These are phyloP conservation scores for Leucosporidium scottii DNA, from an alignment of 768 basidiomycete species.

Conservation along the genomic window DNA sequence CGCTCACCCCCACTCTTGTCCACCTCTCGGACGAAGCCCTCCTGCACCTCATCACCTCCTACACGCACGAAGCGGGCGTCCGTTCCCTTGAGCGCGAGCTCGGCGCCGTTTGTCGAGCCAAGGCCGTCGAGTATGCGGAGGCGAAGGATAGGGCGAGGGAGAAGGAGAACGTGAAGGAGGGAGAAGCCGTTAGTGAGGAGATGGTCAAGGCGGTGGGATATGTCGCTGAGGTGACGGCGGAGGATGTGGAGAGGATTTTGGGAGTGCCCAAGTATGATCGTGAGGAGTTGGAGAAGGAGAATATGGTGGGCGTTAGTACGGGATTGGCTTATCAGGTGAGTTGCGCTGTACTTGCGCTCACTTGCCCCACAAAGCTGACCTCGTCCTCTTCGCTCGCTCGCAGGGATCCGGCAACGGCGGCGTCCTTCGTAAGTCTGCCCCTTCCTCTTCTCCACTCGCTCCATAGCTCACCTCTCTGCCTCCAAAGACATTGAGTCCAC, in stretches of 20 bases:
- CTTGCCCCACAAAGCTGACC: no score
- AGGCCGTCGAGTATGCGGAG: slow-evolving; percentile 86
- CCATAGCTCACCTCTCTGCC: background rate
- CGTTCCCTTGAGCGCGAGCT: slow-evolving; percentile 78
- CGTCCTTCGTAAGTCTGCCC: slow-evolving; percentile 28
- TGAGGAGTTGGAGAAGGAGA: slow-evolving; percentile 49
- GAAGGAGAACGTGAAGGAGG: background rate
- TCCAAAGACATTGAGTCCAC: slow-evolving; percentile 67
- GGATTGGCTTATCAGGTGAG: slow-evolving; percentile 41
- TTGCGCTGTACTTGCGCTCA: no score
- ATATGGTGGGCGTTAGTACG: slow-evolving; percentile 28
- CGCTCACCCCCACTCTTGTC: slow-evolving; percentile 57
- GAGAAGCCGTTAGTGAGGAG: background rate
- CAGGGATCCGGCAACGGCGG: slow-evolving; percentile 39
- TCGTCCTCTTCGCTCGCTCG: no score
- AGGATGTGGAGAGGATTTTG: slow-evolving; percentile 74
- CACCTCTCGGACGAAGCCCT: slow-evolving; percentile 59
- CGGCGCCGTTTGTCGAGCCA: slow-evolving; percentile 77
- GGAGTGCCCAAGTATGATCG: slow-evolving; percentile 73
- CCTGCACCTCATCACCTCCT: slow-evolving; percentile 57
- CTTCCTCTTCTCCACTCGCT: background rate
- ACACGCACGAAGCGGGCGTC: slow-evolving; percentile 88
- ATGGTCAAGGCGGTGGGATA: slow-evolving; percentile 46
- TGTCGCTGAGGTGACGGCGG: slow-evolving; percentile 54
- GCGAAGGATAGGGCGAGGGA: slow-evolving; percentile 34